Percentiles rank a stretch among this genome's conserved stretches.
phyloP scores from a whole-genome alignment of 352 stramenopile species.

The Phytophthora idaei region DNA sequence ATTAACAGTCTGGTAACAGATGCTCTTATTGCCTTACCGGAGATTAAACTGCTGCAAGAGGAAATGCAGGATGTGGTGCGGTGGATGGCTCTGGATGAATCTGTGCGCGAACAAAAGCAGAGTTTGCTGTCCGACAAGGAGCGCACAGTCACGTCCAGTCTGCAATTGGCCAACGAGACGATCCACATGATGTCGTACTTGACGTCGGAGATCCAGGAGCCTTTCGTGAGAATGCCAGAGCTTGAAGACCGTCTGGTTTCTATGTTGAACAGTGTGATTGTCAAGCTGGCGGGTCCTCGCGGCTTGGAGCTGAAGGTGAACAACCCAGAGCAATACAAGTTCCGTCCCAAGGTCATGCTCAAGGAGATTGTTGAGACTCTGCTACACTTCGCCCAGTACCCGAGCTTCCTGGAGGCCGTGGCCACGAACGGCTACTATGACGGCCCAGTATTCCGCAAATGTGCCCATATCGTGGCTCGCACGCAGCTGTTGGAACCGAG shows the following conservation, averaged over 20 bases:
- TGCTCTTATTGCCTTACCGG: conserved; percentile 95
- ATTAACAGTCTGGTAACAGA: conserved; percentile 97
- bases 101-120: conserved; percentile 90
- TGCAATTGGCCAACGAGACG: conserved; percentile 97
- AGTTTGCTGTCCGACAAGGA: conserved; percentile 90
- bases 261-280: conserved; percentile 97
- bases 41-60: conserved; percentile 94
- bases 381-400: conserved; percentile 91
- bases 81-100: conserved; percentile 88
- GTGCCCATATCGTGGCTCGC: conserved; percentile 65
- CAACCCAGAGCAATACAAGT: conserved; percentile 98
- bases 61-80: conserved; percentile 85
- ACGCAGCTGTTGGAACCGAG: conserved; percentile 61
- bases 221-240: conserved; percentile 94
- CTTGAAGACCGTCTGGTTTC: conserved; percentile 94
- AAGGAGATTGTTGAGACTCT: conserved; percentile 96
- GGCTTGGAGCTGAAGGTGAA: conserved; percentile 96
- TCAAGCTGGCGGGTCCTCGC: conserved; percentile 93
- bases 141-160: conserved; percentile 91
- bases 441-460: conserved; percentile 73
- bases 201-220: conserved; percentile 93
- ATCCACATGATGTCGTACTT: conserved; percentile 98
- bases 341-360: conserved; percentile 98
- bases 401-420: conserved; percentile 92
- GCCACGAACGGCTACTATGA: conserved; percentile 91